Evolutionary conservation across 1,139 yeast species (phyloP).

Genomic region (Debaryomycetaceae sp.): DNA sequence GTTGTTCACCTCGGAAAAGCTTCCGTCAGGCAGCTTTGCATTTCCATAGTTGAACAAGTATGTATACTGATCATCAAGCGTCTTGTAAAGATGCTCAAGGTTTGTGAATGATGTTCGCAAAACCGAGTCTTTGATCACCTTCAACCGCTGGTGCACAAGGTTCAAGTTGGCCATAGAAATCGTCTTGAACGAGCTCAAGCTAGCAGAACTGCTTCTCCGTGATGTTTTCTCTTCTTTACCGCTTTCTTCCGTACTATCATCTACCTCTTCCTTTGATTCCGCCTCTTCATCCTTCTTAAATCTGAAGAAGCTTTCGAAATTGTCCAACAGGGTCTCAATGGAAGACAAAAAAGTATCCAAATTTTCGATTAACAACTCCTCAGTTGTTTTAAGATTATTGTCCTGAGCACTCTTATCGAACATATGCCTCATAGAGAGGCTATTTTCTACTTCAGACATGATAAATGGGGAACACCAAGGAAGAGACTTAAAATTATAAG

Average conservation of each 20-base stretch:
- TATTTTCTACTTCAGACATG: constrained; percentile 10
- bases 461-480: neutral
- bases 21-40: constrained; percentile 1
- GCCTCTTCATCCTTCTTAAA: constrained; percentile 20
- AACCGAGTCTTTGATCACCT: constrained; percentile 38
- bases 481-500: no score
- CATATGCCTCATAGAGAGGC: constrained; percentile 13
- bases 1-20: constrained; percentile 14
- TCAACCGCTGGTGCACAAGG: constrained; percentile 41
- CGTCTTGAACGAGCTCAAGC: constrained; percentile 29
- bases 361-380: constrained; percentile 48
- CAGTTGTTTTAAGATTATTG: constrained; percentile 24
- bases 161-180: constrained; percentile 35
- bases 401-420: constrained; percentile 5
- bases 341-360: constrained; percentile 51
- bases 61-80: constrained; percentile 56
- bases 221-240: constrained; percentile 8
- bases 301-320: constrained; percentile 50
- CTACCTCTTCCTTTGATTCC: constrained; percentile 7
- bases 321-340: constrained; percentile 51
- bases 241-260: constrained; percentile 6
- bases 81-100: constrained; percentile 45
- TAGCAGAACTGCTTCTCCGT: constrained; percentile 24
- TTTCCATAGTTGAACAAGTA: constrained; percentile 31
- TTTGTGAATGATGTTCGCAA: constrained; percentile 44